Conservation (phyloP, 2,329 filamentous ascomycete species). For the Colletotrichum lindemuthianum region DNA sequence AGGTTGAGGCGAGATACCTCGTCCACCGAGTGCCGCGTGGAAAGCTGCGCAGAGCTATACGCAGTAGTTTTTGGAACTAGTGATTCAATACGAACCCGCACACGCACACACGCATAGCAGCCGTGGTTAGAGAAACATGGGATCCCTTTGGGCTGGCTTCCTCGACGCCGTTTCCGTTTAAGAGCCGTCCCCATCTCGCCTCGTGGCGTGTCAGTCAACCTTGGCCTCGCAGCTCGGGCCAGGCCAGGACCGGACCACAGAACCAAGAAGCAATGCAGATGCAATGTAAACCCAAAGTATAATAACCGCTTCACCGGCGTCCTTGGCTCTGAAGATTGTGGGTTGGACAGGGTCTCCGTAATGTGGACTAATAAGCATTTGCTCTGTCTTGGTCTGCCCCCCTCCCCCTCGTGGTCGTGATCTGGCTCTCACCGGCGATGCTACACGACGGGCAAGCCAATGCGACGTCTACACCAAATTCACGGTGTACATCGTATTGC, state of each 20-base stretch:
- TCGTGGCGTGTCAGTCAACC: neutral
- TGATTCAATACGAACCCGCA: no score
- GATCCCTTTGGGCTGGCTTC: constrained; percentile 13
- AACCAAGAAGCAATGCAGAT: no score
- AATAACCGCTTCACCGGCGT: constrained; percentile 5
- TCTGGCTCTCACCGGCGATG: constrained; percentile 6
- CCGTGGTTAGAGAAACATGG: neutral
- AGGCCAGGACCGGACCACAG: no score
- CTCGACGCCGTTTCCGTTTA: constrained; percentile 12
- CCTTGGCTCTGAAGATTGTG: neutral
- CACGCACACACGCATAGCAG: no score
- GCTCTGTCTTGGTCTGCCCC: neutral
- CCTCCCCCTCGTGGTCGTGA: neutral
- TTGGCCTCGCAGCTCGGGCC: no score
- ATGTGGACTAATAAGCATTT: no score
- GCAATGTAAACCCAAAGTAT: constrained; percentile 11
- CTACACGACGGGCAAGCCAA: neutral
- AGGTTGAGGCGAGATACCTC: neutral
- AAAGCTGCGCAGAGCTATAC: no score
- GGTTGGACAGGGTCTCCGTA: neutral
- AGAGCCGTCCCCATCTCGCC: neutral
- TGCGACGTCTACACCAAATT: no score
- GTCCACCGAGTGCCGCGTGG: no score
- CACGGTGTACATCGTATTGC: no score
- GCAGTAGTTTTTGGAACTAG: no score